Evolutionary conservation across 2,329 filamentous ascomycete species (phyloP).

Genomic region (Akanthomyces muscarius): DNA sequence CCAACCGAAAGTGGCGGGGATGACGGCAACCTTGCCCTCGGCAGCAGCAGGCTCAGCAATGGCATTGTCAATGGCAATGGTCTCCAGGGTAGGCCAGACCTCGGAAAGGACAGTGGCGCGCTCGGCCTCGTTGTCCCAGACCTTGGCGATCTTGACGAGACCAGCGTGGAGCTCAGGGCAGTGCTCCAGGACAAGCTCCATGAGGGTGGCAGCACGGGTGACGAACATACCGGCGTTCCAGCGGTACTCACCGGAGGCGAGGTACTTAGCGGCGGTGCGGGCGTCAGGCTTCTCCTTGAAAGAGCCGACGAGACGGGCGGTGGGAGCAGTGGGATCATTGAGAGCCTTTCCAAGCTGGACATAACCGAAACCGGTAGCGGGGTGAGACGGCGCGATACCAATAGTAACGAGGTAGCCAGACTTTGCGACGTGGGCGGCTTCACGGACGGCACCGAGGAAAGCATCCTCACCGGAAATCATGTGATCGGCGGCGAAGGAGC

Average conservation of each 20-base stretch:
- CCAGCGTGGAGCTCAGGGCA: conserved; percentile 23
- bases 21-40: conserved; percentile 26
- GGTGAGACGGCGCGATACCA: conserved; percentile 27
- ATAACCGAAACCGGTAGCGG: conserved; percentile 27
- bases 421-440: conserved; percentile 26
- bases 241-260: conserved; percentile 26
- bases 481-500: conserved; percentile 27
- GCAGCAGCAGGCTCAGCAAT: conserved; percentile 27
- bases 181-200: conserved; percentile 25
- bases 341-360: conserved; percentile 26
- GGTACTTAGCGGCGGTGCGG: conserved; percentile 26
- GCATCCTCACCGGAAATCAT: conserved; percentile 28
- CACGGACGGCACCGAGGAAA: conserved; percentile 25
- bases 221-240: conserved; percentile 29
- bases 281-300: conserved; percentile 28
- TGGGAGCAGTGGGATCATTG: conserved; percentile 20
- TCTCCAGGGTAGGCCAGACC: conserved; percentile 25
- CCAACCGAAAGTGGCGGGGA: conserved; percentile 27
- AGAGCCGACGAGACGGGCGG: conserved; percentile 24
- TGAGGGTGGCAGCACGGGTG: conserved; percentile 25
- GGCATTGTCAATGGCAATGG: conserved; percentile 26
- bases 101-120: conserved; percentile 23
- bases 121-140: conserved; percentile 24
- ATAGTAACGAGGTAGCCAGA: conserved; percentile 27
- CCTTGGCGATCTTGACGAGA: conserved; percentile 23